These are phyloP conservation scores for Globomyces sp. DNA, from an alignment of 371 early-diverging fungal species.

Conservation along the genomic window DNA sequence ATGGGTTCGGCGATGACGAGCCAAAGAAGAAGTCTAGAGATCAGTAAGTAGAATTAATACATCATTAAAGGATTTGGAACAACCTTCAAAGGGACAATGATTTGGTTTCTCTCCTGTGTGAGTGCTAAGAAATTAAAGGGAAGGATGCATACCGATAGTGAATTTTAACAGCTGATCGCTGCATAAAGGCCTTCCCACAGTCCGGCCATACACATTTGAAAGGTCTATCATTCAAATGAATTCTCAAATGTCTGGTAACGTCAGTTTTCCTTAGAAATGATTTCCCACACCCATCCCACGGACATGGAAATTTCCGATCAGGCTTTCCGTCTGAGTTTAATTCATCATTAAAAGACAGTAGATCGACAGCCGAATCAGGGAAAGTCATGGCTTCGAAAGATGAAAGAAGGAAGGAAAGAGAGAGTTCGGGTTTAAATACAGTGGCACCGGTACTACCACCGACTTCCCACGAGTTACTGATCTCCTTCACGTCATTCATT, in stretches of 20 bases:
- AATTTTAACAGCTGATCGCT: constrained; percentile 25
- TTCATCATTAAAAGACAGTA: no score
- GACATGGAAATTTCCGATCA: constrained; percentile 15
- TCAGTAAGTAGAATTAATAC: constrained; percentile 14
- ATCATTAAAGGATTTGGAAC: constrained; percentile 25
- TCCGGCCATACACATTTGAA: constrained; percentile 26
- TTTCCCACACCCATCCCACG: constrained; percentile 16
- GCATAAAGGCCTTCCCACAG: constrained; percentile 27
- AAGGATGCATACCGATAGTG: constrained; percentile 17
- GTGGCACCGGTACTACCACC: no score
- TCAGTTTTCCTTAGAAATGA: constrained; percentile 16
- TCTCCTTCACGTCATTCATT: no score
- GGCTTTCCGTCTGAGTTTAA: neutral
- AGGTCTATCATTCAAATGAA: constrained; percentile 25
- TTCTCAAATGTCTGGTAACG: constrained; percentile 20
- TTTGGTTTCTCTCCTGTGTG: constrained; percentile 27
- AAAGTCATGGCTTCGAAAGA: no score
- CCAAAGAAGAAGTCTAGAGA: constrained; percentile 22
- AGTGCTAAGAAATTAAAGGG: constrained; percentile 10
- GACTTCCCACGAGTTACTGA: no score
- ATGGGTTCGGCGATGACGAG: constrained; percentile 26
- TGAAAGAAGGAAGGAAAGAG: no score
- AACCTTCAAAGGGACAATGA: constrained; percentile 18
- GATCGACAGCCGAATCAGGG: no score
- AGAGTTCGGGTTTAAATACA: no score